Conservation (phyloP, 2,329 filamentous ascomycete genomes). For the Fusarium avenaceum region DNA sequence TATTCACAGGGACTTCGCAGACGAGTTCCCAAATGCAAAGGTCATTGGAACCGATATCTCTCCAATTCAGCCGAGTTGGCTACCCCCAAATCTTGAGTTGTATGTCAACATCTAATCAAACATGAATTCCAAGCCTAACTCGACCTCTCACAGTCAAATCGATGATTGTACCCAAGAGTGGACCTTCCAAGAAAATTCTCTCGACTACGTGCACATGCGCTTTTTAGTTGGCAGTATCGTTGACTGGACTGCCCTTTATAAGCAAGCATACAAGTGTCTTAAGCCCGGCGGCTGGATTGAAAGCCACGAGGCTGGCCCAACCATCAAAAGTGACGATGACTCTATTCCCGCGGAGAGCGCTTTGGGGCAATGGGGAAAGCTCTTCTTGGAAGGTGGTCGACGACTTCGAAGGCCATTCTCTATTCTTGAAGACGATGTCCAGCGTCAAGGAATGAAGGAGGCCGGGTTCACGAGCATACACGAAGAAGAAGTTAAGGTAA, state of each 20-base stretch:
- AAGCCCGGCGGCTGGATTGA: constrained; percentile 11
- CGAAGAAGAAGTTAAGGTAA: constrained; percentile 7
- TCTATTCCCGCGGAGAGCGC: constrained; percentile 5
- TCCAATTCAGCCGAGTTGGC: constrained; percentile 49
- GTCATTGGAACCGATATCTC: constrained; percentile 68
- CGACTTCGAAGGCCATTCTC: constrained; percentile 11
- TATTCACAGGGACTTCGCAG: constrained; percentile 60
- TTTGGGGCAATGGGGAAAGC: constrained; percentile 24
- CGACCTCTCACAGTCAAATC: constrained; percentile 25
- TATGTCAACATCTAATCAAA: background rate
- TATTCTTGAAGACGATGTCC: constrained; percentile 1
- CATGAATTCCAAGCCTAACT: fast-evolving
- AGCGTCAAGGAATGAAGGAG: background rate
- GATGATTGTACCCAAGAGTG: constrained; percentile 52
- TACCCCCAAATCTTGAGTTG: constrained; percentile 61
- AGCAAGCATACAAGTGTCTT: too few species aligned
- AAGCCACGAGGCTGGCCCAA: background rate
- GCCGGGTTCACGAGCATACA: constrained; percentile 1
- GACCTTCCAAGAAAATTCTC: constrained; percentile 53
- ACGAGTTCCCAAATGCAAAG: constrained; percentile 59
- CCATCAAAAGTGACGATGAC: constrained; percentile 5
- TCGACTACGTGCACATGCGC: constrained; percentile 73
- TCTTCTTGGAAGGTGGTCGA: constrained; percentile 16
- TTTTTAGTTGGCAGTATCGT: constrained; percentile 68
- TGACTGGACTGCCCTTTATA: constrained; percentile 68